These are phyloP conservation scores for Mortierella sp. DNA, from an alignment of 371 early-diverging fungal genomes.

Conservation along the genomic window DNA sequence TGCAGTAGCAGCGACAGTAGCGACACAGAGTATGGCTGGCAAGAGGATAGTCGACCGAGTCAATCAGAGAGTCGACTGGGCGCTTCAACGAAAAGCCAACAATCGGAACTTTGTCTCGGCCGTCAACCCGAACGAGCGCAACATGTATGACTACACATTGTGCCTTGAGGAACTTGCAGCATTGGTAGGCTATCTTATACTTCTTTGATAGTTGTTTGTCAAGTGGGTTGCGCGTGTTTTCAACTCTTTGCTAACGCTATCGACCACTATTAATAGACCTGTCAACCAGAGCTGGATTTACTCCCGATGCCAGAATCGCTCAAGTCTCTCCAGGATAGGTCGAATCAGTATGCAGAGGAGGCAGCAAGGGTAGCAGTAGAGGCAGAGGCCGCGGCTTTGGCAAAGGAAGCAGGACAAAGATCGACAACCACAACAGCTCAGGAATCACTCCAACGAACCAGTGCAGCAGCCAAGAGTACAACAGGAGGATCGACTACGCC, in stretches of 20 bases:
- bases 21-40: background rate
- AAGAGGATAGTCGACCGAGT: constrained; percentile 35
- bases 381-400: background rate
- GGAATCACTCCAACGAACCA: background rate
- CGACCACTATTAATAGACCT: no score
- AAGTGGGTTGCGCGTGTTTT: background rate
- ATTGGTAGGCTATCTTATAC: constrained; percentile 16
- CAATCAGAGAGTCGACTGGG: constrained; percentile 17
- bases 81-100: constrained; percentile 22
- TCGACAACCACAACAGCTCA: background rate
- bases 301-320: constrained; percentile 32
- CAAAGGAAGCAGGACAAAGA: background rate
- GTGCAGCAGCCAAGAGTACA: background rate
- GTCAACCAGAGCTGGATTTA: constrained; percentile 36
- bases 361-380: constrained; percentile 3
- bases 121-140: background rate
- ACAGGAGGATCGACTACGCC: background rate
- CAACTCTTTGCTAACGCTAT: background rate
- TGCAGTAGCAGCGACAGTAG: background rate
- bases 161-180: constrained; percentile 12
- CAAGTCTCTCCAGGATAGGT: constrained; percentile 9
- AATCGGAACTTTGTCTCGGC: constrained; percentile 22
- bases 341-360: constrained; percentile 13
- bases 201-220: background rate
- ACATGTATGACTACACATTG: constrained; percentile 19